Percentiles rank a stretch among this genome's conserved stretches.
Evolutionary conservation across 371 early-diverging fungal species (phyloP).

Genomic region (Lichtheimia ornata): DNA sequence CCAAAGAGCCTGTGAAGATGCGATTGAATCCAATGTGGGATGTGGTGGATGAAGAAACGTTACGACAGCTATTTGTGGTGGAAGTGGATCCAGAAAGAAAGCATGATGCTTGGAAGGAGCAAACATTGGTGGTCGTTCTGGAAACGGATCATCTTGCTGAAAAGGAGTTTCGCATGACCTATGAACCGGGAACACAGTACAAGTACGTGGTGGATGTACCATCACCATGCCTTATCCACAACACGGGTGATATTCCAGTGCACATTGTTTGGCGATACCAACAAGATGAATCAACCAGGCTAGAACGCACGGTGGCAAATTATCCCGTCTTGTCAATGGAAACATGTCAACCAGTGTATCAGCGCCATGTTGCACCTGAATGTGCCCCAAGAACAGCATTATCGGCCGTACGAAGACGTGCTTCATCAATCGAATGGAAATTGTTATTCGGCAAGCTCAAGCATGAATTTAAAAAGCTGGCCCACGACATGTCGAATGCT

Average conservation of each 20-base stretch:
- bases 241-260: constrained; percentile 3
- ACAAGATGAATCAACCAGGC: background rate
- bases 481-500: background rate
- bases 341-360: constrained; percentile 4
- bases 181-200: background rate
- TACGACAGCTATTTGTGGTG: constrained; percentile 10
- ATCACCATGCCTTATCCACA: constrained; percentile 18
- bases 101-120: background rate
- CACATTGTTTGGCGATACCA: constrained; percentile 2
- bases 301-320: background rate
- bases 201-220: constrained; percentile 14
- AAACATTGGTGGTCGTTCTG: background rate
- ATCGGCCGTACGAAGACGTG: background rate
- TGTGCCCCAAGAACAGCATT: background rate
- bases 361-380: background rate
- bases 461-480: background rate
- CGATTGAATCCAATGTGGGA: constrained; percentile 15
- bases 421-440: background rate
- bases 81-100: background rate
- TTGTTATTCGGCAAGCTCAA: constrained; percentile 1
- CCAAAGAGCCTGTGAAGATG: background rate
- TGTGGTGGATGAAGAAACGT: constrained; percentile 6
- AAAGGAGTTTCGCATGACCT: constrained; percentile 2
- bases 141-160: background rate
- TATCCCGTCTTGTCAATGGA: constrained; percentile 2